These are phyloP conservation scores for Dendrostoma leiphaemia DNA, from an alignment of 2,329 filamentous ascomycete species.

Conservation along the genomic window DNA sequence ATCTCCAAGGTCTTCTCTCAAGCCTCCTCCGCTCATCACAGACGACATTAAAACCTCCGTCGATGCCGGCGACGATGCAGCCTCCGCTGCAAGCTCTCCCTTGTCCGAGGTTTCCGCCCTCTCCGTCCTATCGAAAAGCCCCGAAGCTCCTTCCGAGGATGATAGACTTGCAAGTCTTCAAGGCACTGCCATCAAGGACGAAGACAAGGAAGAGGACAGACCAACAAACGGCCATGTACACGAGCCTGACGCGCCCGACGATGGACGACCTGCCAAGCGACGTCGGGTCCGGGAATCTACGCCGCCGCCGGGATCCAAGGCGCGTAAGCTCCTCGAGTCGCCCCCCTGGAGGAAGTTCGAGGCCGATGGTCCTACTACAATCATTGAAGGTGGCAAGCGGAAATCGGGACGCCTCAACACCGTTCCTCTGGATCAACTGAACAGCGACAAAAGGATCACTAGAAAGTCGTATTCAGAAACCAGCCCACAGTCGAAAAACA, in stretches of 20 bases:
- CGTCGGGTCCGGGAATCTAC: slow-evolving; percentile 55
- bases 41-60: neutral
- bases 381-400: slow-evolving; percentile 69
- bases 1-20: neutral
- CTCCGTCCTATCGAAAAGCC: slow-evolving; percentile 14
- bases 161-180: neutral
- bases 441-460: slow-evolving; percentile 51
- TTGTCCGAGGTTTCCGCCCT: slow-evolving; percentile 6
- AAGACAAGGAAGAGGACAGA: slow-evolving; percentile 21
- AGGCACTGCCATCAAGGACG: slow-evolving; percentile 23
- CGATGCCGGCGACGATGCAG: neutral
- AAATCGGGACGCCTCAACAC: slow-evolving; percentile 65
- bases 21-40: slow-evolving; percentile 8
- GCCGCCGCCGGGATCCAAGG: slow-evolving; percentile 30
- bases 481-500: slow-evolving; percentile 28
- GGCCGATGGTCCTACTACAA: slow-evolving; percentile 84
- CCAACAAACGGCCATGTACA: slow-evolving; percentile 19
- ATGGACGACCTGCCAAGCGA: slow-evolving; percentile 61
- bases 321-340: slow-evolving; percentile 59
- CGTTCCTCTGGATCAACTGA: slow-evolving; percentile 51
- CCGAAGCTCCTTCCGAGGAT: slow-evolving; percentile 7
- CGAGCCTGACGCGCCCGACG: slow-evolving; percentile 28
- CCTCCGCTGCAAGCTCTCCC: slow-evolving; percentile 14
- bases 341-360: slow-evolving; percentile 90
- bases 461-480: slow-evolving; percentile 40